Evolutionary conservation across 345 rosid genomes (phyloP), one percentile per base, ranked within the genome.

Genomic region (Brassica incana): DNA sequence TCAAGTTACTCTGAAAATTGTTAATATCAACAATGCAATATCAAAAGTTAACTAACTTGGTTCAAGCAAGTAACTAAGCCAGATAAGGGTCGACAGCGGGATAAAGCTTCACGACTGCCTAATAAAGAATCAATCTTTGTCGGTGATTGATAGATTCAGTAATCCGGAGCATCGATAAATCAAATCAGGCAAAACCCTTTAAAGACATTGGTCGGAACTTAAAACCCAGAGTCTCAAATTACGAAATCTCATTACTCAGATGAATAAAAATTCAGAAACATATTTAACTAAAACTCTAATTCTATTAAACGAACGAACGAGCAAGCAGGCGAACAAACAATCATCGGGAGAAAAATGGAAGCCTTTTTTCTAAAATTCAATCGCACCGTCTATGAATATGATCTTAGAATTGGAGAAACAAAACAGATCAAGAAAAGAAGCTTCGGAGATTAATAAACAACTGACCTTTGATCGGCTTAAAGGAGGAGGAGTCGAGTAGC

Each of bases 171-270:
- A 29, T 29, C 4, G 32, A 29, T 29, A 6, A 70, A 58, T 33
- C 18, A 33, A 77, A 71, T 33, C 27, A 32, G 61, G 23, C 2
- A 59, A 68, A 77, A 61, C 48, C 78, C 56, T 35, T 65, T 56
- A 36, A 58, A 68, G 52, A 45, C 18, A 61, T 18, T 16, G 43
- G 23, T 70, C 74, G n/a, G 30, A 50, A 48, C 71, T 6, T 64
- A 63, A 70, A 78, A 66, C 68, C 73, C 73, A 43, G 18, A 66
- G 23, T 73, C 52, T 29, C 65, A 65, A 78, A 72, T 72, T 8
- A 71, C 11, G 5, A 35, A 77, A 33, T 63, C 6, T 62, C 27
- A 59, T 16, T 5, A 43, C 65, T 27, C 9, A 48, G 16, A 60
- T 29, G 8, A 69, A 33, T 2, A 32, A 16, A 5, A 64, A n/a